Evolutionary conservation across 2,329 filamentous ascomycete genomes (phyloP).

Genomic region (Pleomassaria siparia): DNA sequence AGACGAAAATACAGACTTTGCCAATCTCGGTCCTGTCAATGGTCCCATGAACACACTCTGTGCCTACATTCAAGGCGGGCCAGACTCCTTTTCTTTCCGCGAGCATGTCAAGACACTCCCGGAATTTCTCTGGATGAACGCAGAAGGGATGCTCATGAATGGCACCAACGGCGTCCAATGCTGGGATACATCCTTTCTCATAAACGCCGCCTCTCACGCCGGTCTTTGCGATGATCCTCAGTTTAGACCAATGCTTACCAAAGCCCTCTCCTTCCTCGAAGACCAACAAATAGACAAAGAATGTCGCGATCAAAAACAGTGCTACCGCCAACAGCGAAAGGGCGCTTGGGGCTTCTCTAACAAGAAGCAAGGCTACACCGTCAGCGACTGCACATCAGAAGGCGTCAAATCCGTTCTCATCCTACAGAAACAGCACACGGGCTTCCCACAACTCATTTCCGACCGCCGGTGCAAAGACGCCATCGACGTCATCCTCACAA

Average conservation of each 20-base stretch:
- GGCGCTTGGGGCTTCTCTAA: constrained; percentile 97
- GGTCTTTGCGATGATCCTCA: constrained; percentile 75
- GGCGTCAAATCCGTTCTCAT: constrained; percentile 83
- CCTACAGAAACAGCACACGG: constrained; percentile 69
- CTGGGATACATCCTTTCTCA: constrained; percentile 92
- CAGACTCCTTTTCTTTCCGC: constrained; percentile 68
- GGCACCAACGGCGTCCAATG: constrained; percentile 98
- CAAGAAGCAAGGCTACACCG: constrained; percentile 87
- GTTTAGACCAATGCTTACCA: constrained; percentile 80
- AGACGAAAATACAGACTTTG: constrained; percentile 87
- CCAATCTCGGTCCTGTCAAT: constrained; percentile 85
- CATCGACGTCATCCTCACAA: constrained; percentile 85
- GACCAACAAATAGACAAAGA: constrained; percentile 89
- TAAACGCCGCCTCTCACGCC: constrained; percentile 78
- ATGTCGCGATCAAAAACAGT: constrained; percentile 71
- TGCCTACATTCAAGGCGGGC: constrained; percentile 83
- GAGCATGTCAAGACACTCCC: constrained; percentile 78
- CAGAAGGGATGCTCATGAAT: constrained; percentile 90
- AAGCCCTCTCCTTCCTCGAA: constrained; percentile 83
- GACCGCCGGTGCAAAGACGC: constrained; percentile 81
- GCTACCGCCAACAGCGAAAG: constrained; percentile 88
- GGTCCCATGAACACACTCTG: constrained; percentile 85
- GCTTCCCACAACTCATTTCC: constrained; percentile 71
- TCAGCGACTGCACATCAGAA: constrained; percentile 93
- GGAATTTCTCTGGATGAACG: constrained; percentile 89